Percentiles rank a stretch among this genome's conserved stretches.
These are phyloP conservation scores for Hemileccinum rubropunctum DNA, from an alignment of 768 basidiomycete genomes.

Conservation along the genomic window DNA sequence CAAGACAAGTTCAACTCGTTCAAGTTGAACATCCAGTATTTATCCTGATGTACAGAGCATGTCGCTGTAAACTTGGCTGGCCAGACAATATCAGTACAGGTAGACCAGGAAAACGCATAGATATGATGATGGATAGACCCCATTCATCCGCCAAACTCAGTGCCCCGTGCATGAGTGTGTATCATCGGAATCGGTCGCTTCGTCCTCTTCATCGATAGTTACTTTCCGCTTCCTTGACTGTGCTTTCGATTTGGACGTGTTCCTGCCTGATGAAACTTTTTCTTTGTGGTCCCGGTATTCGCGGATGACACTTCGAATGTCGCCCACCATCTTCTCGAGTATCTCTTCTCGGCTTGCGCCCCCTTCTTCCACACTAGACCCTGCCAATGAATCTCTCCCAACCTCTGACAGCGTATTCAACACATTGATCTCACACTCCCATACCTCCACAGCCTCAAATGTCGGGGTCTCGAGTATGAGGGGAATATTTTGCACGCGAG, in stretches of 20 bases:
- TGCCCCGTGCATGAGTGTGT: constrained; percentile 1
- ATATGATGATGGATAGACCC: background rate
- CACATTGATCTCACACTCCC: constrained; percentile 70
- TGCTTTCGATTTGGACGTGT: constrained; percentile 1
- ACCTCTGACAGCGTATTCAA: constrained; percentile 44
- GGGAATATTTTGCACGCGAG: constrained; percentile 65
- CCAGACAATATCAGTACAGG: background rate
- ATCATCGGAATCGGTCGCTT: constrained; percentile 2
- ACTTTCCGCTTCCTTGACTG: constrained; percentile 7
- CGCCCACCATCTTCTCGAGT: constrained; percentile 9
- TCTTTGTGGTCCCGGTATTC: constrained; percentile 12
- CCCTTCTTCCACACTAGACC: background rate
- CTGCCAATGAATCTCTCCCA: background rate
- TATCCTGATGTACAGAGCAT: no score
- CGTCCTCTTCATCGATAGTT: constrained; percentile 4
- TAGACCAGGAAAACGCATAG: background rate
- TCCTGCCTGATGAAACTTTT: background rate
- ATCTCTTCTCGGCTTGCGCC: background rate
- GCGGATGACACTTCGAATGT: constrained; percentile 13
- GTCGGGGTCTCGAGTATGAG: constrained; percentile 82
- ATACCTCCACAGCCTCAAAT: constrained; percentile 63
- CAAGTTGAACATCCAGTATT: no score
- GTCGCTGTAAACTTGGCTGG: background rate
- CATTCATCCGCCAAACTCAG: background rate
- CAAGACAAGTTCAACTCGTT: no score